A percentile compares a stretch with the other conserved stretches of the same genome.
These are phyloP conservation scores for Coccinonectria pachysandricola DNA, from an alignment of 2,329 filamentous ascomycete species.

Conservation along the genomic window DNA sequence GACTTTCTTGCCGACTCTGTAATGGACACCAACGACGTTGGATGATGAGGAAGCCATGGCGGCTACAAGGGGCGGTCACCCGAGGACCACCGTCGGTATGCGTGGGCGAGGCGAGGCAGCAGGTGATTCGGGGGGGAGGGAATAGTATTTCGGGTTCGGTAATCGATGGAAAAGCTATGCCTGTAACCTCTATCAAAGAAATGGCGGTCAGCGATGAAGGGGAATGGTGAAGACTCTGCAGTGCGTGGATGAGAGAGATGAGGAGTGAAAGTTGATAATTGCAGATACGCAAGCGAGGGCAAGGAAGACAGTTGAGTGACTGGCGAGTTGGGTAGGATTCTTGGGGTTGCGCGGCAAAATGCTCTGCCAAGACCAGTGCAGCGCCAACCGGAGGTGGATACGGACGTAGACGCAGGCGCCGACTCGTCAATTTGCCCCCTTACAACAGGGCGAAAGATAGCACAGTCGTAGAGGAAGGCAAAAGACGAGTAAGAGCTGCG, in stretches of 20 bases:
- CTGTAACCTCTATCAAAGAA: constrained; percentile 9
- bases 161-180: no score
- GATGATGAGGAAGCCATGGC: constrained; percentile 80
- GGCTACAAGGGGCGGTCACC: constrained; percentile 16
- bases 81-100: constrained; percentile 14
- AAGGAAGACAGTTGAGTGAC: no score
- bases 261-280: no score
- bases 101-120: constrained; percentile 5
- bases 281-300: no score
- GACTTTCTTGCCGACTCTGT: constrained; percentile 98
- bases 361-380: constrained; percentile 4
- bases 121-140: constrained; percentile 6
- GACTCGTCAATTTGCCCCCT: no score
- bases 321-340: constrained; percentile 12
- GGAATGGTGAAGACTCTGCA: constrained; percentile 8
- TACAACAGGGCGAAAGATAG: no score
- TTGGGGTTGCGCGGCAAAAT: constrained; percentile 15
- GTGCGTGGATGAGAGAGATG: constrained; percentile 5
- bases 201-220: constrained; percentile 15
- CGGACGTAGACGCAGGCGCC: no score
- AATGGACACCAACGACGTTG: constrained; percentile 97
- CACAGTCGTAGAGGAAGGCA: no score
- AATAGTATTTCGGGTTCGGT: no score
- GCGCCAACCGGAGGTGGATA: no score
- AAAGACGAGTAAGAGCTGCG: no score